Evolutionary conservation across 768 basidiomycete genomes (phyloP), one percentile per base, ranked within the genome.

Genomic region (Tylopilus balloui): DNA sequence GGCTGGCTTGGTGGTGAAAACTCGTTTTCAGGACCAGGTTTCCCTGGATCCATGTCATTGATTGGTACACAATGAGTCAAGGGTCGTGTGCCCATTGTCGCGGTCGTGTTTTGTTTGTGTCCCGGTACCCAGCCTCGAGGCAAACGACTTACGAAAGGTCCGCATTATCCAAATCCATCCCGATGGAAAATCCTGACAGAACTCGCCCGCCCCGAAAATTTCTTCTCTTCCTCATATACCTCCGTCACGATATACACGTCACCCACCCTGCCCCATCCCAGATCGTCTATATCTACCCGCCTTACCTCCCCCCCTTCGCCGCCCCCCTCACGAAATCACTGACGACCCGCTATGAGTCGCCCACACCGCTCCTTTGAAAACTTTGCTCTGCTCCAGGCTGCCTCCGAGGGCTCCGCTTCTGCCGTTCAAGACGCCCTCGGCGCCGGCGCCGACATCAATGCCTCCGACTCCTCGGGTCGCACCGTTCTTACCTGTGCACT

Each of bases 401-500:
- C 83, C 38, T 73, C 78, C 20, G 68, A 66, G 39, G 87, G 83
- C 41, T 76, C 81, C 58, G 72, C 78, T 37, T 66, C 73, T 25
- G 79, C 74, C 37, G 74, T 86, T 15, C 71, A 66, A 19, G 72
- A 69, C 43, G 78, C 81, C 36, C 71, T 89, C 47, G 69, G 70
- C 8, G 66, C 72, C 32, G 85, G 83, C 35, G 84, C 84, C 8
- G 83, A 87, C 63, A 74, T 88, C 45, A 88, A 89, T 60, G 76
- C 78, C 35, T 69, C 78, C 40, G 85, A 87, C 65, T 65, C 68
- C 19, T 68, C 71, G 1, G 85, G 86, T 12, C 75, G 82, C 48
- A 84, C 81, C 6, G 73, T 80, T 15, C 66, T 89, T 36, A 82
- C 84, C 56, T 84, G 81, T 57, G 81, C 81, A 10, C 75, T 89